Conservation (phyloP, 306 rosid genomes). For the Glycine soja region DNA sequence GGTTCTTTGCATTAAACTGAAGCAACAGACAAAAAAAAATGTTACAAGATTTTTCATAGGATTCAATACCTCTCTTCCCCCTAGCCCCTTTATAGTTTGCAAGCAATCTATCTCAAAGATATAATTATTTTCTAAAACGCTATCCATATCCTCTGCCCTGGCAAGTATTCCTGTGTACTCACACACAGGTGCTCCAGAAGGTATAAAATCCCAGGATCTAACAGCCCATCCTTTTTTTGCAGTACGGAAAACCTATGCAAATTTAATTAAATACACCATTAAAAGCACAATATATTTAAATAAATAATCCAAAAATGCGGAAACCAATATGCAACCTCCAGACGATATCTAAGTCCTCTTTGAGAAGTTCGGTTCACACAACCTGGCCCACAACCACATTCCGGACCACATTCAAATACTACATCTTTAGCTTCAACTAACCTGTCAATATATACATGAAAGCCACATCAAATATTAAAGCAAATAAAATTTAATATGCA, state of each 20-base stretch:
- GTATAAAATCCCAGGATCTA: constrained; percentile 96
- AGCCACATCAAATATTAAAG: constrained; percentile 15
- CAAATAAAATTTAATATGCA: constrained; percentile 12
- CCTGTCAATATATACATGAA: constrained; percentile 51
- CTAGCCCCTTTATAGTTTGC: constrained; percentile 92
- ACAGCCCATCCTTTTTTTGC: constrained; percentile 99
- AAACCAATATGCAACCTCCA: constrained; percentile 68
- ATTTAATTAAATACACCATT: constrained; percentile 7
- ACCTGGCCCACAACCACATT: constrained; percentile 85
- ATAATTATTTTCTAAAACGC: constrained; percentile 67
- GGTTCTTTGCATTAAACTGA: not conserved
- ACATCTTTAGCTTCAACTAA: constrained; percentile 94
- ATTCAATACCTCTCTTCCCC: constrained; percentile 85
- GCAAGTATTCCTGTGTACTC: constrained; percentile 84
- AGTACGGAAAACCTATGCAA: constrained; percentile 82
- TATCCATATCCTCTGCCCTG: constrained; percentile 82
- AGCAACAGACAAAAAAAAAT: not conserved
- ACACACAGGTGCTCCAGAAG: constrained; percentile 96
- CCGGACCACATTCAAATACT: constrained; percentile 94
- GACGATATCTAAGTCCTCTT: constrained; percentile 72
- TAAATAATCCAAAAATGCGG: not conserved
- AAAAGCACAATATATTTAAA: not conserved
- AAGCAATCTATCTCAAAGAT: constrained; percentile 94
- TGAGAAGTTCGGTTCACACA: constrained; percentile 93
- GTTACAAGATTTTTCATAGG: not conserved